These are phyloP conservation scores for Raffaelea deltoideospora DNA, from an alignment of 2,329 filamentous ascomycete genomes.

Conservation along the genomic window DNA sequence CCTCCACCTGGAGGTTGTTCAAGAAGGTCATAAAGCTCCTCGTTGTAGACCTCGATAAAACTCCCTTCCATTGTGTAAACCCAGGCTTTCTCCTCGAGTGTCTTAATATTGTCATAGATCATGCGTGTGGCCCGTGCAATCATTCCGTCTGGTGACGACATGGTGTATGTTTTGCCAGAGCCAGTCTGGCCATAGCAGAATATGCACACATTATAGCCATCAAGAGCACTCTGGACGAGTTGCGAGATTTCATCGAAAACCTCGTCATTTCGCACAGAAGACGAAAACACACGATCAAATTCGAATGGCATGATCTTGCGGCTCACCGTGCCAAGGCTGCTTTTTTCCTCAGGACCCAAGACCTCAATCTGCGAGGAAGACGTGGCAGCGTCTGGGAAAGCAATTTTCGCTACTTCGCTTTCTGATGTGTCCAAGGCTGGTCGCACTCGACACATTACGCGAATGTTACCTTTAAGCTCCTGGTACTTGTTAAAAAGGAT, in stretches of 20 bases:
- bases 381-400: constrained; percentile 70
- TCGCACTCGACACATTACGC: constrained; percentile 92
- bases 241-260: constrained; percentile 96
- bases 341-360: constrained; percentile 69
- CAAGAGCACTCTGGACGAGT: constrained; percentile 85
- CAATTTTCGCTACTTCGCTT: constrained; percentile 55
- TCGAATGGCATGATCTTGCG: constrained; percentile 74
- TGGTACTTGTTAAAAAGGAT: constrained; percentile 97
- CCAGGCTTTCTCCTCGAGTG: constrained; percentile 84
- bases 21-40: constrained; percentile 84
- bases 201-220: constrained; percentile 97
- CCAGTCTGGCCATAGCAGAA: constrained; percentile 98
- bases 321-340: constrained; percentile 58
- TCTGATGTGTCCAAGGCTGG: constrained; percentile 48
- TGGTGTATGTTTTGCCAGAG: constrained; percentile 91
- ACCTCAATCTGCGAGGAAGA: constrained; percentile 77
- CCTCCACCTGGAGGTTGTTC: constrained; percentile 19
- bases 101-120: constrained; percentile 78
- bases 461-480: constrained; percentile 94
- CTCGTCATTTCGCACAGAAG: constrained; percentile 60
- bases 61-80: constrained; percentile 85
- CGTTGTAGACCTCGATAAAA: constrained; percentile 97
- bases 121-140: constrained; percentile 86
- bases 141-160: constrained; percentile 86
- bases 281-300: constrained; percentile 86